Conservation (phyloP, 352 stramenopile genomes). For the Thalassiosira allenii region DNA sequence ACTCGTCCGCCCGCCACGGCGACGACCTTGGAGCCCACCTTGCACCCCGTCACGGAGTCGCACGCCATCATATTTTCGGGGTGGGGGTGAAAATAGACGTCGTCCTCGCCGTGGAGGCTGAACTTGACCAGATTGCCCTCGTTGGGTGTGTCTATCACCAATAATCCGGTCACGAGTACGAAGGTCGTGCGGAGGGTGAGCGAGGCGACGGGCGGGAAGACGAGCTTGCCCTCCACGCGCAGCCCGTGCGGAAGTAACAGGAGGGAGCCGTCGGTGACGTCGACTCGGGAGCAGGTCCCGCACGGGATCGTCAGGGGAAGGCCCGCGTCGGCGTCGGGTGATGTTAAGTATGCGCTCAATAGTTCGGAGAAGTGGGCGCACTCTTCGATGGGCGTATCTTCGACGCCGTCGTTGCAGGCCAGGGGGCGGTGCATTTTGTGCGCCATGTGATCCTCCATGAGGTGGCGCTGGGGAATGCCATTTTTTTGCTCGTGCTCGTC, state of each 20-base stretch:
- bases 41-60: not conserved
- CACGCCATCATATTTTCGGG: conserved; percentile 9
- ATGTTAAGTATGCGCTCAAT: too few relatives aligned
- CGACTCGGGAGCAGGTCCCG: conserved; percentile 5
- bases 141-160: conserved; percentile 25
- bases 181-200: not conserved
- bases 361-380: not conserved
- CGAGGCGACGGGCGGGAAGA: not conserved
- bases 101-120: not conserved
- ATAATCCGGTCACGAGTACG: conserved; percentile 21
- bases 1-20: conserved; percentile 7
- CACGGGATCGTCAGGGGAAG: conserved; percentile 15
- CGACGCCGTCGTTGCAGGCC: not conserved
- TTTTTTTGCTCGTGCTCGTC: too few relatives aligned
- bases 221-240: conserved; percentile 9
- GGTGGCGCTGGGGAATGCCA: too few relatives aligned
- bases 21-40: conserved; percentile 1
- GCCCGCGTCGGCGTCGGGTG: not conserved
- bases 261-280: conserved; percentile 5
- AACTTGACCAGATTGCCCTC: not conserved
- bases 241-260: not conserved
- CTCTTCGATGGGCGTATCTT: not conserved
- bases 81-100: conserved; percentile 2
- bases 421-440: conserved; percentile 1
- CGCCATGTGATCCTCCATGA: too few relatives aligned